Conservation (phyloP, 225 moss, liverwort and hornwort species). For the Rhytidiadelphus loreus region DNA sequence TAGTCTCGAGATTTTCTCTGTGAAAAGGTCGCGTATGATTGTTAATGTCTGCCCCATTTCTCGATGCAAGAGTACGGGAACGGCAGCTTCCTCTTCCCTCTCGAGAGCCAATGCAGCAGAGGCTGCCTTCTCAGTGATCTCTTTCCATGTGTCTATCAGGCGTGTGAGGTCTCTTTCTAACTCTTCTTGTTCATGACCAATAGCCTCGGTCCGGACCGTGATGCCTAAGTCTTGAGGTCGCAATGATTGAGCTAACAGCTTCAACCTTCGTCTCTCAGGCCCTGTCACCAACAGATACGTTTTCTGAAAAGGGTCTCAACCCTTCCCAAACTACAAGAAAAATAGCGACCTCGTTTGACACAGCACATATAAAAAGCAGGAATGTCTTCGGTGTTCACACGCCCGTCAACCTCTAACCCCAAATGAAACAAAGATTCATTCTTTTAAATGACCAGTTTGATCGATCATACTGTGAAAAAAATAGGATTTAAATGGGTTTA, state of each 20-base stretch:
- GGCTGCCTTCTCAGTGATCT: constrained; percentile 68
- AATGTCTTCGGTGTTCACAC: background rate
- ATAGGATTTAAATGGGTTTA: background rate
- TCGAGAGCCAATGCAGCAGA: constrained; percentile 60
- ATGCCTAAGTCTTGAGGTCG: constrained; percentile 69
- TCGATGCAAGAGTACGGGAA: constrained; percentile 82
- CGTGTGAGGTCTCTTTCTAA: constrained; percentile 80
- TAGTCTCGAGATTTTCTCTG: constrained; percentile 73
- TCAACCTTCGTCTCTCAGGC: constrained; percentile 86
- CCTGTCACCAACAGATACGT: constrained; percentile 35
- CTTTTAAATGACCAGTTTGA: background rate
- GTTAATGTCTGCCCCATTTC: constrained; percentile 97
- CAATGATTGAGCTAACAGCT: constrained; percentile 60
- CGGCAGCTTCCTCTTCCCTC: constrained; percentile 66
- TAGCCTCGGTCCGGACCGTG: constrained; percentile 80
- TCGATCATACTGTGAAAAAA: background rate
- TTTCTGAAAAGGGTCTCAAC: background rate
- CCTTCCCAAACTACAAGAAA: background rate
- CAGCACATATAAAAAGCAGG: background rate
- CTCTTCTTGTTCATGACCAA: constrained; percentile 72
- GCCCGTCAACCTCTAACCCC: background rate
- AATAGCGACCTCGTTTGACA: background rate
- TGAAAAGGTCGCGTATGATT: constrained; percentile 87
- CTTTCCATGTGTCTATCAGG: constrained; percentile 75
- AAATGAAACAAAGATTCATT: background rate